Conservation (phyloP, 805 yeast species). For the Myxozyma lipomycoides region DNA sequence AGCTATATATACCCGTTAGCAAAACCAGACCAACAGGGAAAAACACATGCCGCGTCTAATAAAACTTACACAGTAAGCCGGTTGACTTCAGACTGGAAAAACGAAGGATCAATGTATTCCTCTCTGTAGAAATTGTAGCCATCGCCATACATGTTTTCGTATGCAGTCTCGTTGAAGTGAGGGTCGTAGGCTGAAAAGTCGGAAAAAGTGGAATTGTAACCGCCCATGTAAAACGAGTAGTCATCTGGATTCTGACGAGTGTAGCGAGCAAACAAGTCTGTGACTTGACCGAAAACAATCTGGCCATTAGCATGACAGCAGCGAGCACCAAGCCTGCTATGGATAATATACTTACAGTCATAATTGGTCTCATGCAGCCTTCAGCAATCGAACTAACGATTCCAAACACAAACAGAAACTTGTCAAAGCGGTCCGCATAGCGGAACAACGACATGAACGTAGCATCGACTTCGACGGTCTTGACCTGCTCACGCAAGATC, state of each 20-base stretch:
- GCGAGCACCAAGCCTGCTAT: too few species aligned
- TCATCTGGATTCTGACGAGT: slow-evolving; percentile 26
- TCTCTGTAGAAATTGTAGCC: slow-evolving; percentile 4
- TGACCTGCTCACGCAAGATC: slow-evolving; percentile 37
- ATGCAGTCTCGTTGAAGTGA: slow-evolving; percentile 3
- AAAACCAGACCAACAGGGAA: slow-evolving; percentile 11
- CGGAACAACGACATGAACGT: slow-evolving; percentile 34
- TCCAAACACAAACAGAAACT: slow-evolving; percentile 34
- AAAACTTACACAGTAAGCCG: slow-evolving; percentile 29
- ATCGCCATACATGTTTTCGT: slow-evolving; percentile 6
- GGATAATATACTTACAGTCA: slow-evolving; percentile 22
- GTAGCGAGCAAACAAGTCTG: slow-evolving; percentile 37
- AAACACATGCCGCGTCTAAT: slow-evolving; percentile 4
- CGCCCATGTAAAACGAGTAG: slow-evolving; percentile 34
- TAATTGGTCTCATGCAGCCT: slow-evolving; percentile 41
- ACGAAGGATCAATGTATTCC: slow-evolving; percentile 19
- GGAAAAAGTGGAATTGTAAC: slow-evolving; percentile 38
- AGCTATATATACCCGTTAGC: slow-evolving; percentile 24
- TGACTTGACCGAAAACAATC: slow-evolving; percentile 42
- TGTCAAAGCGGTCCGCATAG: slow-evolving; percentile 37
- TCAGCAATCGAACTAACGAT: slow-evolving; percentile 36
- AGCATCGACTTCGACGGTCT: slow-evolving; percentile 28
- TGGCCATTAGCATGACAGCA: slow-evolving; percentile 34
- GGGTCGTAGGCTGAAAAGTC: slow-evolving; percentile 10
- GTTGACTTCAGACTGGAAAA: slow-evolving; percentile 20